phyloP scores from a whole-genome alignment of 805 yeast species.

The Lipomyces yamanashiensis region DNA sequence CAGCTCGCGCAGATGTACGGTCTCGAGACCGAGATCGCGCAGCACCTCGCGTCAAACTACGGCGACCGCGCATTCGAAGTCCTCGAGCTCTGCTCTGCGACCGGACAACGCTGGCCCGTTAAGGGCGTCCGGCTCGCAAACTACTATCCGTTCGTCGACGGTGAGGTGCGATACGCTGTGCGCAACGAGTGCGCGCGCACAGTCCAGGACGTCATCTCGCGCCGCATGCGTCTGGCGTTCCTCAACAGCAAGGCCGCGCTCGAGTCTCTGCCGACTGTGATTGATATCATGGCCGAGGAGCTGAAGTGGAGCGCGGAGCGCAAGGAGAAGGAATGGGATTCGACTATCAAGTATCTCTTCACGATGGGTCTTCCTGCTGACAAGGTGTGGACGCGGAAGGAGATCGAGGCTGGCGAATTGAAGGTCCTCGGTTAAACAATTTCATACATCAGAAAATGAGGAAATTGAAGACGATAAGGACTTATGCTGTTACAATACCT shows the following conservation, averaged over 20 bases:
- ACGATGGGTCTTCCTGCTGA: constrained; percentile 48
- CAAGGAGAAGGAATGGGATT: constrained; percentile 55
- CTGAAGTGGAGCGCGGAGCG: constrained; percentile 70
- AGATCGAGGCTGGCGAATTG: constrained; percentile 23
- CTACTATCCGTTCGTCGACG: constrained; percentile 83
- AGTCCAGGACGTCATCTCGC: constrained; percentile 86
- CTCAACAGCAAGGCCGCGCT: constrained; percentile 84
- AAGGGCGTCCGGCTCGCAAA: constrained; percentile 49
- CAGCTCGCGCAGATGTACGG: constrained; percentile 79
- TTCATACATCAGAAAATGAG: background rate
- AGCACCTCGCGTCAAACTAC: constrained; percentile 81
- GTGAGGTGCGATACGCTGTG: constrained; percentile 82
- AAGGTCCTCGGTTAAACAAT: constrained; percentile 4
- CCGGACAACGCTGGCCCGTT: constrained; percentile 42
- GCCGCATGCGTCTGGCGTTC: constrained; percentile 93
- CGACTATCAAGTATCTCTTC: constrained; percentile 45
- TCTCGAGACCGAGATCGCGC: constrained; percentile 73
- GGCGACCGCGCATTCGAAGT: constrained; percentile 81
- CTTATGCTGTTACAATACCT: background rate
- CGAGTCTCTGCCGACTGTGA: constrained; percentile 80
- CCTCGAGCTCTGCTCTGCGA: constrained; percentile 56
- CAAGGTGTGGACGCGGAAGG: constrained; percentile 23
- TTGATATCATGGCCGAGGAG: constrained; percentile 80
- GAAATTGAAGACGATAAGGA: background rate
- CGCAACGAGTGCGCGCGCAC: constrained; percentile 84